These are phyloP conservation scores for Lepidopterella palustris DNA, from an alignment of 495 filamentous ascomycete species.

Conservation along the genomic window DNA sequence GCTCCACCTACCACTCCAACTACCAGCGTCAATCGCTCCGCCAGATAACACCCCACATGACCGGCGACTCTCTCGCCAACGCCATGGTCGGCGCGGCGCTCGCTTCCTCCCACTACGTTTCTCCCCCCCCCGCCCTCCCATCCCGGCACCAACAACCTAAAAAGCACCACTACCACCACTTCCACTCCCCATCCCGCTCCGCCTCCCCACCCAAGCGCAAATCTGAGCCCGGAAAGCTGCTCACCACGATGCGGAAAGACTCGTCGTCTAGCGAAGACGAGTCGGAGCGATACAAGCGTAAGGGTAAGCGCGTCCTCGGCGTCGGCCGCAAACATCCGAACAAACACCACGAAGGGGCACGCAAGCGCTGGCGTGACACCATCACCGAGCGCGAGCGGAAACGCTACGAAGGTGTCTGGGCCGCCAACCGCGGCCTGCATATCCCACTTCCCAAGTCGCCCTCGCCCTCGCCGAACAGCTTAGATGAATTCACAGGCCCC, in stretches of 20 bases:
- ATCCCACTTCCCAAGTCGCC: slow-evolving; percentile 6
- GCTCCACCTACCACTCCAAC: slow-evolving; percentile 14
- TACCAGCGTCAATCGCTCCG: slow-evolving; percentile 31
- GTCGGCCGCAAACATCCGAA: slow-evolving; percentile 64
- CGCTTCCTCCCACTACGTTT: slow-evolving; percentile 61
- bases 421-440: slow-evolving; percentile 74
- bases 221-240: slow-evolving; percentile 41
- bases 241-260: slow-evolving; percentile 64
- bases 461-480: background rate
- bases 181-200: slow-evolving; percentile 44
- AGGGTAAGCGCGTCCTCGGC: slow-evolving; percentile 25
- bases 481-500: background rate
- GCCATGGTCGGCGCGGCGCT: slow-evolving; percentile 84
- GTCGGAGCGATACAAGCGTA: slow-evolving; percentile 46
- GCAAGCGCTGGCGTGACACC: slow-evolving; percentile 74
- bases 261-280: slow-evolving; percentile 50
- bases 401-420: slow-evolving; percentile 96
- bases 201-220: slow-evolving; percentile 47
- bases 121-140: slow-evolving; percentile 40
- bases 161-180: slow-evolving; percentile 42
- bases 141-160: slow-evolving; percentile 23
- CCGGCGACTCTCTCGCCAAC: slow-evolving; percentile 53
- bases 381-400: slow-evolving; percentile 73
- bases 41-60: slow-evolving; percentile 36
- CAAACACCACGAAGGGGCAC: slow-evolving; percentile 81